Evolutionary conservation across 495 filamentous ascomycete species (phyloP), one percentile per base, ranked within the genome.

Genomic region (Penicillium pancosmium): DNA sequence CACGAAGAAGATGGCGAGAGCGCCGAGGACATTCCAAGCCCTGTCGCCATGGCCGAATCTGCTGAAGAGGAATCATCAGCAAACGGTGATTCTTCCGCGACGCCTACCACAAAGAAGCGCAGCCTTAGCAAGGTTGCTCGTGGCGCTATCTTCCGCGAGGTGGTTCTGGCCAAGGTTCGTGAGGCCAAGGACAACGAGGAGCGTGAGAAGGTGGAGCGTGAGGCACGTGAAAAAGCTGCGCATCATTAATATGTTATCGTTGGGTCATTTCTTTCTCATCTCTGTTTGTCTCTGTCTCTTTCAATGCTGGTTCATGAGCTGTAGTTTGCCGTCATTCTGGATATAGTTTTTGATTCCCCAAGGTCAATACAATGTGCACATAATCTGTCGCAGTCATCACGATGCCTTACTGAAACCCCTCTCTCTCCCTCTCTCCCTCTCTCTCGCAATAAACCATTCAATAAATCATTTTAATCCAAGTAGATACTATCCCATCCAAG

Each of bases 111-210:
- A 49, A 83, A 84, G 63, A 89, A 89, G 74, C 80, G 84, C 53
- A 86, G 83, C 56, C 78, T 97, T 27, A 88, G 84, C 60, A 89
- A 85, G 64, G 77, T 89, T 65, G 91, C 92, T 58, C 91, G 90
- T 68, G 88, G 90, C 31, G 94, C 91, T 27, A 97, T 98, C 68
- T 98, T 98, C 83, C 84, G 91, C 57, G 94, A 97, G 69, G 91
- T 98, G n/a, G 95, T 98, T 2, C 79, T 98, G 16, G 95, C 94
- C 50, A 98, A 98, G 78, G 92, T 97, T 21, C 84, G 89, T 43
- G 93, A 98, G 71, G 88, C 89, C 82, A 97, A 96, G 82, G 88
- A 91, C 62, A 79, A 88, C 56, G 90, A 97, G 68, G 86, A 92
- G 72, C 84, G 85, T 35, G 78, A 86, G 61, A 86, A 86, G 72